Evolutionary conservation across 2,329 filamentous ascomycete genomes (phyloP).

Genomic region (Colletotrichum sojae): DNA sequence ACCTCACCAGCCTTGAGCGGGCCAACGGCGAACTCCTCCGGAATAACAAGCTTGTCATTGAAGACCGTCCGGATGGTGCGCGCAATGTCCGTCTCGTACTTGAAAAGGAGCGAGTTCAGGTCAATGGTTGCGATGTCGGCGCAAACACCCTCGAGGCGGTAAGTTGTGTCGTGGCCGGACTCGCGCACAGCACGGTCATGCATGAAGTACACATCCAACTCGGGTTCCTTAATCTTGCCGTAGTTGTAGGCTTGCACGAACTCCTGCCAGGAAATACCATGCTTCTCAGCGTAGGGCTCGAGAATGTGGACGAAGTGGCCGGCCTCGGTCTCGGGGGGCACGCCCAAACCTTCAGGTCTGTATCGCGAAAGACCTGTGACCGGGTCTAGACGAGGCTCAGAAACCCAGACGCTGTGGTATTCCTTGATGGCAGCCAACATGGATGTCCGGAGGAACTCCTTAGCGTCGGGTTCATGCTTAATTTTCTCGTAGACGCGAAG

Average conservation of each 20-base stretch:
- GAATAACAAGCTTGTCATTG: conserved; percentile 85
- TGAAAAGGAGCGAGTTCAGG: conserved; percentile 94
- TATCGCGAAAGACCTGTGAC: conserved; percentile 87
- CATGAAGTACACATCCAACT: conserved; percentile 94
- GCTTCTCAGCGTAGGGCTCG: conserved; percentile 85
- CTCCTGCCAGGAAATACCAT: conserved; percentile 84
- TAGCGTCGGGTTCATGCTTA: conserved; percentile 83
- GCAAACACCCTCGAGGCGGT: conserved; percentile 89
- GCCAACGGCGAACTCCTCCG: conserved; percentile 83
- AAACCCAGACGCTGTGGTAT: conserved; percentile 91
- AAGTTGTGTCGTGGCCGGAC: conserved; percentile 96
- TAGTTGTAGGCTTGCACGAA: conserved; percentile 93
- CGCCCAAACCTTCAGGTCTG: conserved; percentile 84
- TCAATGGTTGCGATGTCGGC: conserved; percentile 94
- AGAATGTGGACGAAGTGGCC: conserved; percentile 89
- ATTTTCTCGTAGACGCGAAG: conserved; percentile 94
- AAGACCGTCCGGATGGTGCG: conserved; percentile 88
- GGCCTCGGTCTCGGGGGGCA: conserved; percentile 92
- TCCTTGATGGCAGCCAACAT: conserved; percentile 97
- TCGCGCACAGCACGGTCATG: conserved; percentile 97
- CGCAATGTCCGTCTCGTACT: conserved; percentile 96
- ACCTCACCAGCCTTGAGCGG: conserved; percentile 76
- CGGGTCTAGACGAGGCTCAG: conserved; percentile 82
- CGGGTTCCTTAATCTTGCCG: conserved; percentile 82
- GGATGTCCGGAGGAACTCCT: conserved; percentile 84